These are phyloP conservation scores for Fusarium agapanthi DNA, from an alignment of 2,329 filamentous ascomycete genomes.

Conservation along the genomic window DNA sequence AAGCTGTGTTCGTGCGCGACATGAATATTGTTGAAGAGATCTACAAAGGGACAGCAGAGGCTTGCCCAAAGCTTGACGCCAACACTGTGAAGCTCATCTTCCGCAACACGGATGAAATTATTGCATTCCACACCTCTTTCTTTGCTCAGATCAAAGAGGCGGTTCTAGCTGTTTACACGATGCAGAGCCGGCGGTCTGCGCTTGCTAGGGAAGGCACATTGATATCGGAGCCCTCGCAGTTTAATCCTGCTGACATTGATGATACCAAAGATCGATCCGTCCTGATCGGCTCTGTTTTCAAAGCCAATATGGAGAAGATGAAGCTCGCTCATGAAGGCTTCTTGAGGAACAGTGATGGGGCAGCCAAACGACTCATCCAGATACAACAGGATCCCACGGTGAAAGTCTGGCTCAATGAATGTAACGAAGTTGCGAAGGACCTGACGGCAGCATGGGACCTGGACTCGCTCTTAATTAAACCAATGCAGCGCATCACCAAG, in stretches of 20 bases:
- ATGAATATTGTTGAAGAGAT: conserved; percentile 99
- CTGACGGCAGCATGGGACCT: conserved; percentile 94
- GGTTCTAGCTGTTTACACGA: conserved; percentile 80
- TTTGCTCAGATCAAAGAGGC: conserved; percentile 83
- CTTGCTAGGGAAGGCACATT: conserved; percentile 54
- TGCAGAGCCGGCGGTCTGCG: conserved; percentile 59
- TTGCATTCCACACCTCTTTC: conserved; percentile 84
- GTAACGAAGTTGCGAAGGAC: conserved; percentile 90
- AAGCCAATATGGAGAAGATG: conserved; percentile 67
- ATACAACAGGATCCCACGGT: conserved; percentile 71
- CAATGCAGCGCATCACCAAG: conserved; percentile 92
- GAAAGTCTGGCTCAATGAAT: conserved; percentile 91
- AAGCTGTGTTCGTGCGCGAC: conserved; percentile 88
- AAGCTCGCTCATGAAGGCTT: conserved; percentile 69
- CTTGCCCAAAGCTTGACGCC: conserved; percentile 78
- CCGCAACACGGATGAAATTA: conserved; percentile 90
- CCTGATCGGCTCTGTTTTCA: conserved; percentile 62
- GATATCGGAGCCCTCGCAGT: conserved; percentile 52
- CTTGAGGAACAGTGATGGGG: conserved; percentile 69
- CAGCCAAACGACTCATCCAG: conserved; percentile 67
- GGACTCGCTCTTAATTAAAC: conserved; percentile 96
- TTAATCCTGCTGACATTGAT: conserved; percentile 53
- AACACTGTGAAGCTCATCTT: conserved; percentile 92
- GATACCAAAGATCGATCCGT: conserved; percentile 64
- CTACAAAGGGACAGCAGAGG: conserved; percentile 91